A percentile compares a stretch with the other conserved stretches of the same genome.
These are phyloP conservation scores for Paraphoma sp. DNA, from an alignment of 2,329 filamentous ascomycete species.

Conservation along the genomic window DNA sequence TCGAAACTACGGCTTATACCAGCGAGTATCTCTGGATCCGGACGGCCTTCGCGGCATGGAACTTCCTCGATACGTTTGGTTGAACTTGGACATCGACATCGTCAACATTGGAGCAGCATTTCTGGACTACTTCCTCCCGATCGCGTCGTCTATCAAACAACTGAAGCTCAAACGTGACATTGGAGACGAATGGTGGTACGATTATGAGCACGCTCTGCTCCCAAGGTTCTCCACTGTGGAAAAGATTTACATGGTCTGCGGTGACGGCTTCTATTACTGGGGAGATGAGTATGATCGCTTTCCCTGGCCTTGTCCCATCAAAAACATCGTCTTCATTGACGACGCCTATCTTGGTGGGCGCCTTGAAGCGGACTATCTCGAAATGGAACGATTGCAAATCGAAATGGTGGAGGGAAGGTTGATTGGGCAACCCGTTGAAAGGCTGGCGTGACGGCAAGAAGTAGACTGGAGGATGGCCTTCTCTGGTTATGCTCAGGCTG, in stretches of 20 bases:
- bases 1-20: constrained; percentile 8
- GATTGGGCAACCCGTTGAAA: no score
- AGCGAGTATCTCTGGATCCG: constrained; percentile 72
- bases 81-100: constrained; percentile 11
- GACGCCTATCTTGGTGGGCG: background rate
- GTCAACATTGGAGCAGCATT: constrained; percentile 1
- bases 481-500: no score
- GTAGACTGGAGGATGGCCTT: no score
- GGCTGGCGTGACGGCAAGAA: no score
- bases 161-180: constrained; percentile 7
- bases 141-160: constrained; percentile 8
- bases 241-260: constrained; percentile 11
- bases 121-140: background rate
- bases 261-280: constrained; percentile 8
- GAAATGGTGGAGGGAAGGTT: background rate
- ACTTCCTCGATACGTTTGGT: constrained; percentile 10
- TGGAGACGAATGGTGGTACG: background rate
- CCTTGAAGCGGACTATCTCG: background rate
- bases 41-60: constrained; percentile 77
- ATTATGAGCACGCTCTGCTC: background rate
- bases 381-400: background rate
- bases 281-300: background rate
- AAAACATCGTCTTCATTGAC: constrained; percentile 11
- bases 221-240: background rate
- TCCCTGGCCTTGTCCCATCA: constrained; percentile 5